Evolutionary conservation across 1,284 basidiomycete species (phyloP), one percentile per base, ranked within the genome.

Genomic region (Trametes polyzona): DNA sequence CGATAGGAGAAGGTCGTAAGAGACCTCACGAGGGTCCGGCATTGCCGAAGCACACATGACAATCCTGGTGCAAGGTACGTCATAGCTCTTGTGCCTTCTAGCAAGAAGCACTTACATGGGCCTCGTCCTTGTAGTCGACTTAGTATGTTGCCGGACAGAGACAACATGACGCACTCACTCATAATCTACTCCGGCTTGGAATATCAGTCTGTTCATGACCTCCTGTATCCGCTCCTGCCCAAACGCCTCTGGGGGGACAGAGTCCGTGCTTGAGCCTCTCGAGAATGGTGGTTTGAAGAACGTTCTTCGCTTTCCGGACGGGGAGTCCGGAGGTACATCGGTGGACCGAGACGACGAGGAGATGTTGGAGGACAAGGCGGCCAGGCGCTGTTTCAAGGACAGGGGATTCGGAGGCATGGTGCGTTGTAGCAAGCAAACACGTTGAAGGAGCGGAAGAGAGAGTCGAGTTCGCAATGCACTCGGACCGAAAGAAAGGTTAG

Each of bases 161-260:
- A 47, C 30, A 47, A 51, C 12, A 33, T 24, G 24, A 29, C 26
- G 52, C 14, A 75, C 80, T 65, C 66, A 93, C 90, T 93, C 92
- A 66, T 84, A 93, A 73, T 94, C 92, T 52, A 94, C 89, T 1
- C 92, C 92, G 35, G 92, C 92, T 69, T 93, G 92, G 64, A 91
- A 93, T 48, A 94, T 91, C 74, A 93, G 77, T 67, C 77, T 83
- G 32, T 75, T 70, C 74, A 93, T 83, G 33, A 89, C 82, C 17
- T 87, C 81, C 67, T 90, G 83, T 16, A 89, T 72, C 55, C 74
- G 74, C 49, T 81, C 82, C 43, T 75, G 73, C 59, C 67, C 75
- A 69, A 5, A 32, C 10, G 55, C 30, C 24, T 58, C 52, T 4
- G 44, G 52, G 19, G 55, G 35, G 7, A 14, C 27, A 6, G 16